Evolutionary conservation across 2,329 filamentous ascomycete genomes (phyloP), one percentile per base, ranked within the genome.

Genomic region (Magnaporthiopsis rhizophila): DNA sequence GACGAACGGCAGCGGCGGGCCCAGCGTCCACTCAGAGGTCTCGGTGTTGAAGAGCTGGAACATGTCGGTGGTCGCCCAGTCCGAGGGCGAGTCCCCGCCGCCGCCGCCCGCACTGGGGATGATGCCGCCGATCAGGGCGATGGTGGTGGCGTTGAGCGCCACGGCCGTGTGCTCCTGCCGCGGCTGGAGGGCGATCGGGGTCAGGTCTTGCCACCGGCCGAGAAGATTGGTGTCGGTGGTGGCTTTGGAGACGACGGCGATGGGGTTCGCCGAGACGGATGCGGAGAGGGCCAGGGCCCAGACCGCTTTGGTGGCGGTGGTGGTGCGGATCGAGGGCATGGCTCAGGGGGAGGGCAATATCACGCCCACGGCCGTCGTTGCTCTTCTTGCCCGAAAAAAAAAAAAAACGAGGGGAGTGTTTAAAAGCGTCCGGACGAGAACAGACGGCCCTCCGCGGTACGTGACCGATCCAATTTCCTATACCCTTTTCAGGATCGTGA

Each of bases 41-140:
- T 26, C 21, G 28, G 53, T 58, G 61, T 62, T 32, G 53, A 34
- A 62, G 24, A 62, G 61, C 61, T 62, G 61, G 61, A 62, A 62
- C 45, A 62, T 62, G 50, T 62, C 18, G 5, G 61, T 62, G 21
- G 61, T 62, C 5, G 6, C 50, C 61, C 61, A 62, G 36, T 18
- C 50, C 21, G n/a, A 26, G 2, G 50, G 45, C 21, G 28, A 28
- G 61, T 38, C 58, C 50, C 61, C 50, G 61, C 45, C 50, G 53
- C 56, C 50, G 21, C 45, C 26, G 26, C 61, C 61, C n/a, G 15
- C 9, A 12, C 9, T 11, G 30, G 50, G 61, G 30, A 62, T 26
- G 28, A 62, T 58, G 30, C 61, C 61, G 30, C 61, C 61, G 50
- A 62, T 15, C 3, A 62, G 28, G 18, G 61, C 61, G 56, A 62